phyloP scores from a whole-genome alignment of 2,329 filamentous ascomycete species.

The Rhynchosporium graminicola region DNA sequence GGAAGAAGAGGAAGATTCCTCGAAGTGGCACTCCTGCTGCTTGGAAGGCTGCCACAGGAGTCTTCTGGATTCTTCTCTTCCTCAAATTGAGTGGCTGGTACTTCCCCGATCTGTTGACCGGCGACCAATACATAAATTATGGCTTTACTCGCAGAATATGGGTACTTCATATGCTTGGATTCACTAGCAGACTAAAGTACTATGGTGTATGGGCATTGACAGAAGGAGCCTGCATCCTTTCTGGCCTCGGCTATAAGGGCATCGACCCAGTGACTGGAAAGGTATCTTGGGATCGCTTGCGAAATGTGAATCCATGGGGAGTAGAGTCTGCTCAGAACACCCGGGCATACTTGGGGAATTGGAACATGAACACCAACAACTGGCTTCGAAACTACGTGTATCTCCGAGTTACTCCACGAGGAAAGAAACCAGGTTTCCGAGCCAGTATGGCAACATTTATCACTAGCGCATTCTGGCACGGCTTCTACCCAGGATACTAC shows the following conservation, averaged over 20 bases:
- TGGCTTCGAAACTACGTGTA: conserved; percentile 98
- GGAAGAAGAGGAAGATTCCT: conserved; percentile 89
- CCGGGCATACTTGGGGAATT: conserved; percentile 85
- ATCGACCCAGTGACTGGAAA: conserved; percentile 82
- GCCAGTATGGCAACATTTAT: conserved; percentile 92
- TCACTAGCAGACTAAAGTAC: conserved; percentile 86
- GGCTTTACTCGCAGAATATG: conserved; percentile 73
- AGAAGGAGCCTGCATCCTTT: conserved; percentile 91
- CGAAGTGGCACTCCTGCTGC: conserved; percentile 84
- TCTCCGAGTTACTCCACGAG: conserved; percentile 88
- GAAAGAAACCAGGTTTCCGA: conserved; percentile 94
- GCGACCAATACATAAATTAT: conserved; percentile 66
- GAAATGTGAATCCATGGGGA: conserved; percentile 83
- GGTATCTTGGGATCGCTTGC: conserved; percentile 84
- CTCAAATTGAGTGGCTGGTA: conserved; percentile 71
- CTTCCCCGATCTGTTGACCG: conserved; percentile 61
- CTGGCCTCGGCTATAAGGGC: conserved; percentile 92
- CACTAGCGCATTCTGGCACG: conserved; percentile 96
- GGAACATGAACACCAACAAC: conserved; percentile 99
- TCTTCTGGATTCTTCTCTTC: conserved; percentile 79
- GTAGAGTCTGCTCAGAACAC: conserved; percentile 93
- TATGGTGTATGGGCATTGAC: conserved; percentile 95
- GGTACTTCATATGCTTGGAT: conserved; percentile 78
- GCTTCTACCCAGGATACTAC: conserved; percentile 97
- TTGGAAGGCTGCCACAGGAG: conserved; percentile 70